Conservation (phyloP, 352 stramenopile species). For the Globisporangium echinulatum region DNA sequence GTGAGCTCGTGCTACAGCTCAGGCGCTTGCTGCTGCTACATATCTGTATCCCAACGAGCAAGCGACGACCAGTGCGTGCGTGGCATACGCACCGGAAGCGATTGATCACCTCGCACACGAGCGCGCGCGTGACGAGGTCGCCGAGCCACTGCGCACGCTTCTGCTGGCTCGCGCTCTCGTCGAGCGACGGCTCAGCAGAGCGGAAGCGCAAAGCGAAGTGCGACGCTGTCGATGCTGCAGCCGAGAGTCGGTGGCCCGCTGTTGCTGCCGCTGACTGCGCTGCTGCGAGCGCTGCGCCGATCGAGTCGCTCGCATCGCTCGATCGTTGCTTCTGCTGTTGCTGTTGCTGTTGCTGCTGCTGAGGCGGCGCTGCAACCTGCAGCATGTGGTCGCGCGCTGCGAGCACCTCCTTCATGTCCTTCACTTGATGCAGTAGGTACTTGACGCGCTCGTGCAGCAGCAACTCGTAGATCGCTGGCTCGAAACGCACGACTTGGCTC, state of each 20-base stretch:
- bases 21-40: neutral
- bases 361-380: neutral
- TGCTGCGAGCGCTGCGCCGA: conserved; percentile 6
- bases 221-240: conserved; percentile 19
- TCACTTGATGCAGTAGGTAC: conserved; percentile 52
- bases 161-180: conserved; percentile 30
- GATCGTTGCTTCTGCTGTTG: neutral
- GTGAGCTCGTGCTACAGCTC: too few relatives aligned
- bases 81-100: conserved; percentile 32
- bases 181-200: conserved; percentile 22
- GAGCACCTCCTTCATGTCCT: conserved; percentile 58
- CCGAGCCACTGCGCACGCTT: conserved; percentile 31
- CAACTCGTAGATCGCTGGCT: conserved; percentile 60
- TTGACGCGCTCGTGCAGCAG: conserved; percentile 58
- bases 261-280: conserved; percentile 10
- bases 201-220: conserved; percentile 38
- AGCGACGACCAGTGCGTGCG: too few relatives aligned
- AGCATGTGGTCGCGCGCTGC: conserved; percentile 32
- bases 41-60: too few relatives aligned
- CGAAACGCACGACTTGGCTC: conserved; percentile 39
- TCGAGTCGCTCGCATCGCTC: neutral
- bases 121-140: conserved; percentile 47
- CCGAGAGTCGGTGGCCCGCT: conserved; percentile 22
- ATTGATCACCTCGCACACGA: conserved; percentile 56
- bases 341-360: neutral